Base-by-base conservation (phyloP, 2,329 filamentous ascomycete genomes). In the Mycocentrospora acerina region DNA sequence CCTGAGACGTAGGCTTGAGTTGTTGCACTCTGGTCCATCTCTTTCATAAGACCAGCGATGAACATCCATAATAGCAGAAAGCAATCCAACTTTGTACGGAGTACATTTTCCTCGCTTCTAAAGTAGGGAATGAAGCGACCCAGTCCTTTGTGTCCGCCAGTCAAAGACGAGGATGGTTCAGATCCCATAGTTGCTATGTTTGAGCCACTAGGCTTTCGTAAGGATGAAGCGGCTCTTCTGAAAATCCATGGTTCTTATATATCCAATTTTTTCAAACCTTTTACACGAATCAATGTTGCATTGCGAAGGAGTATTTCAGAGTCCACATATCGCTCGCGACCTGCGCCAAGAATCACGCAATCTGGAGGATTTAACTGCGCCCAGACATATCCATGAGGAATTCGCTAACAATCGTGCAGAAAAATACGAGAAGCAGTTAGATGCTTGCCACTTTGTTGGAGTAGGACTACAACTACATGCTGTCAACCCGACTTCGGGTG, bases 1-100 rank as follows among this genome's bases (percentile, higher is more conserved):
- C 43, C 46, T 14, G 42, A 39, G 19, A 47, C 46, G n/a, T 49
- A 49, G 14, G 31, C 40, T 37, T 42, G 40, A 12, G 40, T 42
- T 9, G 35, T 38, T 15, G 33, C 37, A n/a, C 32, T 36, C 25
- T 36, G 40, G 11, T 44, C 40, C 40, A 44, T 36, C 29, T 44
- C 40, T 19, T 46, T 42, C 24, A 41, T 42, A 13, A 48, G 32
- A 5, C 38, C 45, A 3, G 42, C 42, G 15, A 48, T 18, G 11
- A 48, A 46, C 18, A 43, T 41, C 32, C 42, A 48, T 10, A 41
- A n/a, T 8, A 48, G 27, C 8, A 46, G 33, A 10, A 38, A 40
- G 3, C 32, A 38, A n/a, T 48, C 42, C 9, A 46, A 26, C 17
- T 48, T 48, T 24, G 39, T 29, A 9, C 32, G 32, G 13, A 46